Conservation (phyloP, 2,329 filamentous ascomycete species). For the Paracamarosporium sp. region DNA sequence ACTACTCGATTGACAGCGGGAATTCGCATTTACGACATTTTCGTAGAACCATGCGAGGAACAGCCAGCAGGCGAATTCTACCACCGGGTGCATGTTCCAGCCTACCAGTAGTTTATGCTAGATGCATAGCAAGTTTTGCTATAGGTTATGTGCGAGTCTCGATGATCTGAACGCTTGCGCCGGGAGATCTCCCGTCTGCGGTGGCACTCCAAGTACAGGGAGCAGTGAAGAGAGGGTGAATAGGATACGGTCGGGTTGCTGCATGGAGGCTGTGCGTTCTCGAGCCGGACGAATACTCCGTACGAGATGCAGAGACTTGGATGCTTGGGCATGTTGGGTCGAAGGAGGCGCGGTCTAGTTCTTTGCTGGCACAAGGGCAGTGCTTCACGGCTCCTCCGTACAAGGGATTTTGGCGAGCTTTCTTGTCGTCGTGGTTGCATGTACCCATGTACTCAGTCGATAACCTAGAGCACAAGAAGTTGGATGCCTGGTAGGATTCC, state of each 20-base stretch:
- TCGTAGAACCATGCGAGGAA: not conserved
- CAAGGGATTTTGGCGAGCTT: not conserved
- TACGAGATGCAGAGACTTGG: not conserved
- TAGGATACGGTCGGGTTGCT: not conserved
- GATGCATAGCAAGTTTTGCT: not conserved
- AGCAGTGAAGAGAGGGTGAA: not conserved
- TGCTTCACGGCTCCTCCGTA: not conserved
- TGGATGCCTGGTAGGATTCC: not conserved
- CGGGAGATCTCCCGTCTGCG: not conserved
- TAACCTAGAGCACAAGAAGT: not conserved
- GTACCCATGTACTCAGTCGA: not conserved
- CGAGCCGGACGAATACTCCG: not conserved
- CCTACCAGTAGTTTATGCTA: not conserved
- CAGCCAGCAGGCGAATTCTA: not conserved
- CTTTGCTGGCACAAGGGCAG: not conserved
- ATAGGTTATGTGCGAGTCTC: not conserved
- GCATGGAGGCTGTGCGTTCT: not conserved
- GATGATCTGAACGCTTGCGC: not conserved
- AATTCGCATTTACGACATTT: not conserved
- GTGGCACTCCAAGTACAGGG: too few species aligned
- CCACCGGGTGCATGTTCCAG: slow-evolving; percentile 1
- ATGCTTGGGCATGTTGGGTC: not conserved
- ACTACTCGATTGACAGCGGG: not conserved
- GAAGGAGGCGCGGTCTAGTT: not conserved
- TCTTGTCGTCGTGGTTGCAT: not conserved